Conservation (phyloP, 2,329 filamentous ascomycete species). For the Microdochium paspali region DNA sequence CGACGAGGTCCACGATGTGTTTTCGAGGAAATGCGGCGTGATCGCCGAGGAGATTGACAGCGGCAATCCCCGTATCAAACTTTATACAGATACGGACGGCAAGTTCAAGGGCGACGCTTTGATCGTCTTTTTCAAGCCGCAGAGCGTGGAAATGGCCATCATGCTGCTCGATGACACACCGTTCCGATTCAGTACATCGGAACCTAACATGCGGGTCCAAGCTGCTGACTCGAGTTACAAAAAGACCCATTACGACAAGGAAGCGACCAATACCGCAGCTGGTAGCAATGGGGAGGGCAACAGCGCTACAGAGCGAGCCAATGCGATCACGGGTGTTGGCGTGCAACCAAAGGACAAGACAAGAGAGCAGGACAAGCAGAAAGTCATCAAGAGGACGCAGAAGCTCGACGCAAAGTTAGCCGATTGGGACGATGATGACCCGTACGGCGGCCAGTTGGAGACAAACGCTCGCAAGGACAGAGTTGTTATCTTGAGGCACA, state of each 20-base stretch:
- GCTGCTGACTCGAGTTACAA: constrained; percentile 88
- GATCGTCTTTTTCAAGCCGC: constrained; percentile 88
- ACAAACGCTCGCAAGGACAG: constrained; percentile 56
- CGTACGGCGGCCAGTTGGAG: constrained; percentile 40
- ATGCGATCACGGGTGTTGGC: constrained; percentile 32
- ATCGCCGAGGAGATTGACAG: constrained; percentile 92
- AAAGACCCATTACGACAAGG: constrained; percentile 60
- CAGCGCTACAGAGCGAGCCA: constrained; percentile 3
- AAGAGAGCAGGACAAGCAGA: constrained; percentile 65
- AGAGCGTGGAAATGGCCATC: constrained; percentile 82
- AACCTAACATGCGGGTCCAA: constrained; percentile 63
- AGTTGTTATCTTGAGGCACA: constrained; percentile 78
- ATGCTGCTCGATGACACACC: constrained; percentile 73
- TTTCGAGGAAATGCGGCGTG: constrained; percentile 77
- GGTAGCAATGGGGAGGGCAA: constrained; percentile 4
- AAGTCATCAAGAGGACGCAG: constrained; percentile 85
- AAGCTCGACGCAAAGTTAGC: constrained; percentile 86
- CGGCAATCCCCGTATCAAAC: constrained; percentile 79
- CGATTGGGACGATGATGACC: constrained; percentile 91
- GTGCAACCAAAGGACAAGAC: constrained; percentile 33
- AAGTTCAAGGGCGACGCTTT: constrained; percentile 90
- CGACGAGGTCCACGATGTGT: constrained; percentile 73
- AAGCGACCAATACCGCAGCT: constrained; percentile 5
- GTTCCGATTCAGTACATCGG: constrained; percentile 56
- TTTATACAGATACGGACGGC: constrained; percentile 75